A percentile compares a stretch with the other conserved stretches of the same genome.
These are phyloP conservation scores for Brasenia schreberi DNA, from an alignment of 164 flowering plant species.

Conservation along the genomic window DNA sequence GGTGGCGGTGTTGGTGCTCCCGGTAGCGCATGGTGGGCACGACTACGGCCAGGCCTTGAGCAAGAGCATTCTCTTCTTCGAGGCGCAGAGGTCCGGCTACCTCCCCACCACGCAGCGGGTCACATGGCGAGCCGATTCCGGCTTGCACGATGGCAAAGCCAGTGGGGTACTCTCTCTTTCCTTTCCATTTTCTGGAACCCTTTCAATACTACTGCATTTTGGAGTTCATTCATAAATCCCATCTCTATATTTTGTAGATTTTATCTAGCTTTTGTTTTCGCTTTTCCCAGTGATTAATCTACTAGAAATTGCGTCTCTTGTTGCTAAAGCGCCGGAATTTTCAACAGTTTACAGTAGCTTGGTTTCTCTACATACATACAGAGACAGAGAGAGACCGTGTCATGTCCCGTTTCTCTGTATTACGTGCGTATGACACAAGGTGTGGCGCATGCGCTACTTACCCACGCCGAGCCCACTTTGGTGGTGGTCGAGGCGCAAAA, in stretches of 20 bases:
- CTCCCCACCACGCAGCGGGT: slow-evolving; percentile 76
- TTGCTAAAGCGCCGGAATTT: neutral
- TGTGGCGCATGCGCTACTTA: no score
- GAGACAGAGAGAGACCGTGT: no score
- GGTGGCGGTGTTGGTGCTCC: slow-evolving; percentile 21
- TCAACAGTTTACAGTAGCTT: neutral
- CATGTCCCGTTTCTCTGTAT: no score
- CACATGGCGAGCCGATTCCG: slow-evolving; percentile 80
- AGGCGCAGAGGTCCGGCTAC: slow-evolving; percentile 93
- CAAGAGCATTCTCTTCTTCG: slow-evolving; percentile 82
- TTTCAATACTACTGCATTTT: neutral
- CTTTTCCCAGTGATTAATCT: neutral
- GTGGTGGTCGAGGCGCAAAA: no score
- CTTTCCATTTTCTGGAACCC: neutral
- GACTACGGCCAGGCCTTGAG: slow-evolving; percentile 70
- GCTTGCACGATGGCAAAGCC: slow-evolving; percentile 69
- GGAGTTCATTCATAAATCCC: neutral
- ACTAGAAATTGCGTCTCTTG: neutral
- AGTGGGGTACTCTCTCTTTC: slow-evolving; percentile 46
- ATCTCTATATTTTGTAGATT: neutral
- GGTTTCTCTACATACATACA: neutral
- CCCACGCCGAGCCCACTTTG: no score
- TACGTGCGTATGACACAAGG: no score
- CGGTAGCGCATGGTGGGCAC: slow-evolving; percentile 57
- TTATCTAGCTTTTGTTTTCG: neutral